Evolutionary conservation across 345 rosid genomes (phyloP).

Genomic region (Clarkia xantiana): DNA sequence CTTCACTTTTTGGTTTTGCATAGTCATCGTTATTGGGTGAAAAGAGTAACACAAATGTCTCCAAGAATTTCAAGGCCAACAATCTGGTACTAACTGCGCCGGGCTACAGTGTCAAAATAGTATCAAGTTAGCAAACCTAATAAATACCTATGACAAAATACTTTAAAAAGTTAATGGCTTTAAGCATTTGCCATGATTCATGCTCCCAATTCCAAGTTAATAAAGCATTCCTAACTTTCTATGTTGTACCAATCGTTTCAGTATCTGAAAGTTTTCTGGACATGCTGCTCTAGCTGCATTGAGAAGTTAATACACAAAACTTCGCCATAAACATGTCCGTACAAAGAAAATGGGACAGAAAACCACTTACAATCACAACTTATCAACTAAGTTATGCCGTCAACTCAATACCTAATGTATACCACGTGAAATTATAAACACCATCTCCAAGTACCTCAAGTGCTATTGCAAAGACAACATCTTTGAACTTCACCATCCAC

Average conservation of each 20-base stretch:
- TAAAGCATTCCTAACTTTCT: too few species aligned
- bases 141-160: neutral
- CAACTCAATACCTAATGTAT: constrained; percentile 1
- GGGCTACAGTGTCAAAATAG: constrained; percentile 40
- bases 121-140: neutral
- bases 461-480: constrained; percentile 40
- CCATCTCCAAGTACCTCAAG: constrained; percentile 38
- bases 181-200: too few species aligned
- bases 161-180: too few species aligned
- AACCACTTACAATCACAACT: neutral
- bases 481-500: constrained; percentile 77
- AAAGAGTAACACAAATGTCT: constrained; percentile 62
- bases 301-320: neutral
- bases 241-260: too few species aligned
- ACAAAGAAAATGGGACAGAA: neutral
- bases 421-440: neutral
- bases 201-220: too few species aligned
- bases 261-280: too few species aligned
- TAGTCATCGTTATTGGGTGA: constrained; percentile 51
- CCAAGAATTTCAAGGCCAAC: constrained; percentile 86
- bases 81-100: constrained; percentile 55
- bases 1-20: constrained; percentile 49
- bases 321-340: neutral
- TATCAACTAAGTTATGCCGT: neutral
- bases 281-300: too few species aligned